Evolutionary conservation across 1,284 basidiomycete species (phyloP).

Genomic region (Ganoderma lucidum): DNA sequence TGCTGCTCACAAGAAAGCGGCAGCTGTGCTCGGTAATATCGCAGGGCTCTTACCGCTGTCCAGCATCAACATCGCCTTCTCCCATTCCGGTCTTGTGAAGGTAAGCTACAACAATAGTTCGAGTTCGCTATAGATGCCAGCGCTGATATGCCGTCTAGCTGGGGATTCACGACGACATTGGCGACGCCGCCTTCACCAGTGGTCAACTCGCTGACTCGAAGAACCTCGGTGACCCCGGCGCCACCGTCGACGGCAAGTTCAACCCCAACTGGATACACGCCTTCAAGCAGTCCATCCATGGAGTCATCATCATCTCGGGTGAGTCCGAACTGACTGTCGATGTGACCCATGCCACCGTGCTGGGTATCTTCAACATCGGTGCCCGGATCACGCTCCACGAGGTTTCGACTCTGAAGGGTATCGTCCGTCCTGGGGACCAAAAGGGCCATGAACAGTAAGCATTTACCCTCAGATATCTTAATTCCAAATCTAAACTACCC

Average conservation of each 20-base stretch:
- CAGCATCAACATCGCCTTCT: no score
- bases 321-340: constrained; percentile 37
- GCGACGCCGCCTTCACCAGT: constrained; percentile 40
- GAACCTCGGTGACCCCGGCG: constrained; percentile 35
- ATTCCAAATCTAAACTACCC: neutral
- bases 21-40: no score
- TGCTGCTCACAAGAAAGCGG: neutral
- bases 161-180: constrained; percentile 45
- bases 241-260: constrained; percentile 35
- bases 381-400: constrained; percentile 41
- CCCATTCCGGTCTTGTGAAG: constrained; percentile 15
- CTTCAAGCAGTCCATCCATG: constrained; percentile 46
- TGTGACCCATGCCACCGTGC: constrained; percentile 20
- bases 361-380: constrained; percentile 29
- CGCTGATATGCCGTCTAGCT: constrained; percentile 29
- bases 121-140: neutral
- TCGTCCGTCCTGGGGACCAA: constrained; percentile 44
- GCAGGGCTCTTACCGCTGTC: no score
- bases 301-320: constrained; percentile 46
- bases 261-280: constrained; percentile 43
- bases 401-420: constrained; percentile 41
- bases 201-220: constrained; percentile 44
- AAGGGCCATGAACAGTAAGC: constrained; percentile 46
- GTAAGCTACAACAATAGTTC: constrained; percentile 3
- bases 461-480: neutral